Base-by-base conservation (phyloP, 768 basidiomycete genomes). In the Leucosporidium yakuticum region DNA sequence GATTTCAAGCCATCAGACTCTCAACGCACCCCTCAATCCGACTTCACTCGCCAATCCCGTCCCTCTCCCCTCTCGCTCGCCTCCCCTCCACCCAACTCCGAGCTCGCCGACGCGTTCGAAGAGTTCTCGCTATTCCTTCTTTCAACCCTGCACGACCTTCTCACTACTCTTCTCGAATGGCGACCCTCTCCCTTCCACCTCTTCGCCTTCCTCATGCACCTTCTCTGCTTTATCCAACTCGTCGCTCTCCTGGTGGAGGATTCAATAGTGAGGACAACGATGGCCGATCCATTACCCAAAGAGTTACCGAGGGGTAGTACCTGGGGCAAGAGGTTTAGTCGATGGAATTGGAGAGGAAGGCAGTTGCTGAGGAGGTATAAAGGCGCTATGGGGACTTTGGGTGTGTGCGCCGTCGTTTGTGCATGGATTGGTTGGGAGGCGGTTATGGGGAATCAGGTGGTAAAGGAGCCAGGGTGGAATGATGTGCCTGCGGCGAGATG, bases 41-140 rank as follows among this genome's bases (percentile, higher is more conserved):
- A 29, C 54, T n/a, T 54, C 53, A 11, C 19, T 14, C 53, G 25
- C 53, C 53, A 14, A 12, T 29, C 25, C 23, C 53, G 53, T 54
- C 53, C 53, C 53, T 51, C 50, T 14, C 50, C 21, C n/a, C 50
- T 21, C 4, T 2, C 50, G 20, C 50, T 51, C 50, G 8, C 50
- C 23, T 51, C 50, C 39, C 50, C 50, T 51, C 57, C n/a, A 15
- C 57, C 34, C 29, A 23, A 36, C 23, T 39, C 59, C 6, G 59
- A 60, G 29, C 59, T 60, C 44, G 59, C 59, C 59, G 59, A 60
- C 59, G 59, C 59, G 1, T n/a, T 44, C 4, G 25, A n/a, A 25
- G 59, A 60, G 29, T 60, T 60, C 44, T 39, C 39, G 0, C 25
- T 44, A 1, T 60, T 39, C 39, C 39, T 60, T 4, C 34, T 60